These are phyloP conservation scores for Aciculosporium take DNA, from an alignment of 2,329 filamentous ascomycete genomes.

Conservation along the genomic window DNA sequence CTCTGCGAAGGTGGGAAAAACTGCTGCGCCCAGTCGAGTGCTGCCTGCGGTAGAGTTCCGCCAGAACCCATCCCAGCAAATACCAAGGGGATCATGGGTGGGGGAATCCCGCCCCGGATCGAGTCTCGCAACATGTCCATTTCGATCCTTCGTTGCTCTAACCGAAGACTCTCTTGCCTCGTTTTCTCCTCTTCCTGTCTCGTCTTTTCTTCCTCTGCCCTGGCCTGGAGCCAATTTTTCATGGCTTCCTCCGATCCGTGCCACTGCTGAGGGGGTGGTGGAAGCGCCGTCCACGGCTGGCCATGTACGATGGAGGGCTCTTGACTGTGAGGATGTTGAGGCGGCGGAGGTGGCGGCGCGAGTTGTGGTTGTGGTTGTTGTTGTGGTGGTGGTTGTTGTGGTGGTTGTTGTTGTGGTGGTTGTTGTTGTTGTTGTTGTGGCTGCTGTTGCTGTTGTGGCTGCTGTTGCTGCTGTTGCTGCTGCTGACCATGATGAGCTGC, in stretches of 20 bases:
- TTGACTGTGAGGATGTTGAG: slow-evolving; percentile 14
- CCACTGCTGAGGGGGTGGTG: slow-evolving; percentile 51
- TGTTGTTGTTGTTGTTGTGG: slow-evolving; percentile 10
- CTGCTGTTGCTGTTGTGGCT: background rate
- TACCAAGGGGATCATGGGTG: slow-evolving; percentile 59
- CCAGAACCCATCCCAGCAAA: slow-evolving; percentile 55
- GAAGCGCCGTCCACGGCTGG: slow-evolving; percentile 35
- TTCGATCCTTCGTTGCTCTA: slow-evolving; percentile 61
- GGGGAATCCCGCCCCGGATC: slow-evolving; percentile 55
- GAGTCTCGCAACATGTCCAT: slow-evolving; percentile 58
- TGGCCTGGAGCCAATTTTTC: slow-evolving; percentile 56
- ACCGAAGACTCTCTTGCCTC: slow-evolving; percentile 46
- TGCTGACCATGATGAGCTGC: slow-evolving; percentile 15
- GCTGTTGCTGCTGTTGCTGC: slow-evolving; percentile 5
- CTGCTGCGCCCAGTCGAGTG: slow-evolving; percentile 55
- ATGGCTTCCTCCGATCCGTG: slow-evolving; percentile 55
- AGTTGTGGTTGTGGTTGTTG: too few relatives aligned
- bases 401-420: background rate
- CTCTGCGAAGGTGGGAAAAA: slow-evolving; percentile 39
- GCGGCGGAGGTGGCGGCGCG: slow-evolving; percentile 9
- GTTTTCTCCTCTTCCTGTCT: slow-evolving; percentile 63
- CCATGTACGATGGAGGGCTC: slow-evolving; percentile 16
- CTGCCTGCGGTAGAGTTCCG: slow-evolving; percentile 43
- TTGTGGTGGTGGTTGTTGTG: background rate
- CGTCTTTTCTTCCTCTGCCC: slow-evolving; percentile 58